Evolutionary conservation across 2,329 filamentous ascomycete species (phyloP).

Genomic region (Clonostachys rhizophaga): DNA sequence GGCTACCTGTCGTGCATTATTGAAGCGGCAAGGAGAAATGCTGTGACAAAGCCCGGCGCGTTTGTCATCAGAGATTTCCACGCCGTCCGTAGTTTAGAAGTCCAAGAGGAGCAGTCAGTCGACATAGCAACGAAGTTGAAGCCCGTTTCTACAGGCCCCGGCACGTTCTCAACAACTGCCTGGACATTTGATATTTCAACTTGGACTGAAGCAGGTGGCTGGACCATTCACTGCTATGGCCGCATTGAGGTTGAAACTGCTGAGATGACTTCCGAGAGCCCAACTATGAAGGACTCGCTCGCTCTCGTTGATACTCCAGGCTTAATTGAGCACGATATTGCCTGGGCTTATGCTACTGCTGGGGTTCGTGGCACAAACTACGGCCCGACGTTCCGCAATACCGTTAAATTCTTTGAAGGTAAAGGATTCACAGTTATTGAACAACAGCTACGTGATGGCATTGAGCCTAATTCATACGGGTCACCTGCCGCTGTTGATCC

Average conservation of each 20-base stretch:
- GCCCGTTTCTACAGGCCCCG: conserved; percentile 8
- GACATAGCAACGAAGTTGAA: conserved; percentile 16
- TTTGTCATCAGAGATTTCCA: conserved; percentile 10
- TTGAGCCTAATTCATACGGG: conserved; percentile 8
- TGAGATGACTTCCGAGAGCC: conserved; percentile 9
- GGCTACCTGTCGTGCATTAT: conserved; percentile 5
- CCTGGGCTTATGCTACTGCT: conserved; percentile 1
- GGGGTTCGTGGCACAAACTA: conserved; percentile 10
- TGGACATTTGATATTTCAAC: conserved; percentile 12
- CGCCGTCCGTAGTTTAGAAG: conserved; percentile 11
- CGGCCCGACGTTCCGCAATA: conserved; percentile 15
- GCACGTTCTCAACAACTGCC: conserved; percentile 8
- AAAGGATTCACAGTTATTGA: conserved; percentile 12
- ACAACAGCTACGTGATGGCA: conserved; percentile 9
- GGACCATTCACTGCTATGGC: conserved; percentile 14
- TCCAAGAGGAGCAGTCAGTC: conserved; percentile 16
- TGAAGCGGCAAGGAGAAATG: conserved; percentile 9
- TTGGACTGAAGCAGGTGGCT: conserved; percentile 12
- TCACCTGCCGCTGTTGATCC: conserved; percentile 16
- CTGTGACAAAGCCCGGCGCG: neutral
- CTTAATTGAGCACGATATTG: conserved; percentile 3
- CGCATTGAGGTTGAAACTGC: conserved; percentile 8
- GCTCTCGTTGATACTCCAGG: conserved; percentile 1
- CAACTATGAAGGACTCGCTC: conserved; percentile 5
- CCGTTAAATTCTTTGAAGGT: conserved; percentile 10